Evolutionary conservation across 129 eudicot species (phyloP).

Genomic region (Ambrosia artemisiifolia): DNA sequence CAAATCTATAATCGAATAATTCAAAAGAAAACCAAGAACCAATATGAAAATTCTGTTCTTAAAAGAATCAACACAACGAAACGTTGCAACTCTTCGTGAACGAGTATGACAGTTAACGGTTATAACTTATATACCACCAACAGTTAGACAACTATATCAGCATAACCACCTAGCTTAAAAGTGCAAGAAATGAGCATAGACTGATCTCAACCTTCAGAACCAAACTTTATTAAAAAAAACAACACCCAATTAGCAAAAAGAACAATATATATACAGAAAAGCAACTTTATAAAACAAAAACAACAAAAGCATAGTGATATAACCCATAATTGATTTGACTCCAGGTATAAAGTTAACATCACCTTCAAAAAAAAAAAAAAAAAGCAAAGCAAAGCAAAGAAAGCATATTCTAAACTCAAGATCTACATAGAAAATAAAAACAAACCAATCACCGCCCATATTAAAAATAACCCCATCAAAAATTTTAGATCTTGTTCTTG

Average conservation of each 20-base stretch:
- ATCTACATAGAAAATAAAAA: neutral
- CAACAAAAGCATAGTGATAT: neutral
- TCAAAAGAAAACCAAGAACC: too few relatives aligned
- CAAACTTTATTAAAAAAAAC: neutral
- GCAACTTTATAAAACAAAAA: neutral
- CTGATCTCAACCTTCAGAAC: neutral
- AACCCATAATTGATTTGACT: neutral
- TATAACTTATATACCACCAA: too few relatives aligned
- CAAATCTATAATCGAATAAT: too few relatives aligned
- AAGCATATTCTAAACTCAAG: neutral
- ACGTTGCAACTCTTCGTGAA: too few relatives aligned
- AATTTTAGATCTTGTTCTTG: too few relatives aligned
- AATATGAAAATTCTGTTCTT: too few relatives aligned
- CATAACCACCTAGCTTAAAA: too few relatives aligned
- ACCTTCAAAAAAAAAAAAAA: too few relatives aligned
- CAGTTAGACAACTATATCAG: neutral
- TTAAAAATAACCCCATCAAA: neutral
- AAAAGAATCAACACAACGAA: too few relatives aligned
- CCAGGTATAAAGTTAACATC: neutral
- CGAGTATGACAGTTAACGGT: too few relatives aligned
- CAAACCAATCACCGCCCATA: neutral
- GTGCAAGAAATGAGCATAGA: too few relatives aligned
- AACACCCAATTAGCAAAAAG: neutral
- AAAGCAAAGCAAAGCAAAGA: neutral
- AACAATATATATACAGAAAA: neutral